A percentile compares a stretch with the other conserved stretches of the same genome.
phyloP scores from a whole-genome alignment of 1,139 yeast species.

The Taphrina flavorubra region DNA sequence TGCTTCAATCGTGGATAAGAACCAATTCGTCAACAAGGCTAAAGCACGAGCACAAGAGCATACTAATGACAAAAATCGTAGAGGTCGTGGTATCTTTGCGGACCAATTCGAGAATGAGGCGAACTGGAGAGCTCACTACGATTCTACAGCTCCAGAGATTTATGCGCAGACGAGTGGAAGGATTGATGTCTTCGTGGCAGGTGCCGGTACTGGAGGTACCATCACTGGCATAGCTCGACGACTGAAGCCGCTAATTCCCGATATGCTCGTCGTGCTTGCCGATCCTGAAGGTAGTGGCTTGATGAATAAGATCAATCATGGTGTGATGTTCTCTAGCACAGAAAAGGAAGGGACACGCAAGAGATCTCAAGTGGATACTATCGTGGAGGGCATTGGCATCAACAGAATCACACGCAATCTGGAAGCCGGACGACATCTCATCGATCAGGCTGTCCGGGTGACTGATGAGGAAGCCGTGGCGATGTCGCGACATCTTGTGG shows the following conservation, averaged over 20 bases:
- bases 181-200: constrained; percentile 80
- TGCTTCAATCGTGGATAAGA: constrained; percentile 91
- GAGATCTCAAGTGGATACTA: constrained; percentile 93
- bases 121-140: constrained; percentile 85
- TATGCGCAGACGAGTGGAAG: constrained; percentile 67
- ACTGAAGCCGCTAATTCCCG: constrained; percentile 61
- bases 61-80: constrained; percentile 54
- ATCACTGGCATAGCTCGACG: constrained; percentile 83
- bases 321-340: constrained; percentile 88
- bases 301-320: constrained; percentile 78
- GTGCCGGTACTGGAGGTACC: constrained; percentile 71
- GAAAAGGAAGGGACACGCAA: constrained; percentile 93
- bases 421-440: constrained; percentile 61
- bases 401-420: constrained; percentile 86
- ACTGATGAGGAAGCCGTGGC: constrained; percentile 76
- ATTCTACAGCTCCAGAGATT: constrained; percentile 90
- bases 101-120: constrained; percentile 93
- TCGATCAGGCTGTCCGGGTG: constrained; percentile 82
- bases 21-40: constrained; percentile 91
- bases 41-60: constrained; percentile 65
- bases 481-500: constrained; percentile 85
- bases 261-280: constrained; percentile 63
- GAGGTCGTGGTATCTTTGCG: constrained; percentile 72
- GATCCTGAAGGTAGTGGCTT: constrained; percentile 98
- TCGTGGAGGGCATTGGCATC: constrained; percentile 91